These are phyloP conservation scores for Tolypocladium guangdongense DNA, from an alignment of 2,329 filamentous ascomycete species.

Conservation along the genomic window DNA sequence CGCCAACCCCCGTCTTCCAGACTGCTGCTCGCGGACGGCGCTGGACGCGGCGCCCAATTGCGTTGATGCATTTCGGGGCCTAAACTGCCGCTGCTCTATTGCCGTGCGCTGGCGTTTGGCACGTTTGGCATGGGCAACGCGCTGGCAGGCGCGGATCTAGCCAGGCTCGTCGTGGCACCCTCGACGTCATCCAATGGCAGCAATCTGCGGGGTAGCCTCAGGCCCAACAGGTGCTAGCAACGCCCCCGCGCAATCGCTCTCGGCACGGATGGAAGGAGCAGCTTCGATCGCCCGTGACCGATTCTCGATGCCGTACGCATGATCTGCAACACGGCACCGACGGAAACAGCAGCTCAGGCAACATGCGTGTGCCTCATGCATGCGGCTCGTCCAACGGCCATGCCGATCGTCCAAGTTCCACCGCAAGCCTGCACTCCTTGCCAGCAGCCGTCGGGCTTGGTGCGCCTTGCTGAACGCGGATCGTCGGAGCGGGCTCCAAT, in stretches of 20 bases:
- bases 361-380: neutral
- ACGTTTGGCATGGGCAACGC: too few species aligned
- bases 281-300: neutral
- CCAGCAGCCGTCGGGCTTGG: too few species aligned
- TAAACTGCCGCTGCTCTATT: neutral
- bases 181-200: conserved; percentile 2
- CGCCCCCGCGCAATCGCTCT: too few species aligned
- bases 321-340: neutral
- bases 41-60: neutral
- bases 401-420: neutral
- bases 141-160: neutral
- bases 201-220: conserved; percentile 8
- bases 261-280: neutral
- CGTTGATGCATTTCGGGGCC: neutral
- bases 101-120: neutral
- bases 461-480: too few species aligned
- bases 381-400: neutral
- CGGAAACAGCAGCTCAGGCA: too few species aligned
- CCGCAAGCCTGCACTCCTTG: neutral
- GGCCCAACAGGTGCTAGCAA: neutral
- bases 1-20: neutral
- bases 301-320: neutral
- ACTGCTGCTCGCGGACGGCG: neutral
- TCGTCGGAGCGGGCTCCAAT: neutral
- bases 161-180: neutral